These are phyloP conservation scores for Yarrowia porcina DNA, from an alignment of 805 yeast genomes.

Conservation along the genomic window DNA sequence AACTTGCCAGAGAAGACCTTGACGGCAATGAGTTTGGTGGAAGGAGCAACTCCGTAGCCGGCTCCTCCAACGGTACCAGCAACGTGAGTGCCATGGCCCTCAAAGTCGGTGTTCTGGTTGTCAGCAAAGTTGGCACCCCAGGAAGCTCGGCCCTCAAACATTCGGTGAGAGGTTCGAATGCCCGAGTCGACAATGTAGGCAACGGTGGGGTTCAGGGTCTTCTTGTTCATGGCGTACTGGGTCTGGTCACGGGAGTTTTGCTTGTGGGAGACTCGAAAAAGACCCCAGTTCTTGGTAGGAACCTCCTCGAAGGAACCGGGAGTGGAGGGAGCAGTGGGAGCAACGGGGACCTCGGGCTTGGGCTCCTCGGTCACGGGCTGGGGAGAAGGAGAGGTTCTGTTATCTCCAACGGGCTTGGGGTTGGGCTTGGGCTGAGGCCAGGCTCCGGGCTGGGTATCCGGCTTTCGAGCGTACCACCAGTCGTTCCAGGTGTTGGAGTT, in stretches of 20 bases:
- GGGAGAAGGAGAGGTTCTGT: background rate
- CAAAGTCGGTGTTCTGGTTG: constrained; percentile 47
- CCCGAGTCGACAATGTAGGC: constrained; percentile 61
- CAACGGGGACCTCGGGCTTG: too few relatives aligned
- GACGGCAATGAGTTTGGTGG: constrained; percentile 49
- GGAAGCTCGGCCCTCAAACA: constrained; percentile 54
- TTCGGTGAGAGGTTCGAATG: constrained; percentile 46
- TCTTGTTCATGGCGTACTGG: background rate
- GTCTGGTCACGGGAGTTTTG: background rate
- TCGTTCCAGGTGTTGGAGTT: background rate
- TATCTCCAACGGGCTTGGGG: background rate
- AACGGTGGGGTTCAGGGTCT: constrained; percentile 30
- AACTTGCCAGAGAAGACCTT: constrained; percentile 57
- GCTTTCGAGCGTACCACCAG: background rate
- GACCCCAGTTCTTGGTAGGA: background rate
- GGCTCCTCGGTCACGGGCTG: background rate
- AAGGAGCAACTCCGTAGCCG: constrained; percentile 54
- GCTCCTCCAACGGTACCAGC: constrained; percentile 57
- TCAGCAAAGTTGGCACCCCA: constrained; percentile 52
- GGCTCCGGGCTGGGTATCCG: background rate
- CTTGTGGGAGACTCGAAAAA: background rate
- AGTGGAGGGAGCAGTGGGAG: background rate
- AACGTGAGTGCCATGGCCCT: constrained; percentile 61
- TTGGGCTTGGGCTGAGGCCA: background rate
- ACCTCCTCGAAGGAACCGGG: background rate